Evolutionary conservation across 73 alveolate genomes (phyloP), one percentile per base, ranked within the genome.

Genomic region (Paramecium biaurelia): DNA sequence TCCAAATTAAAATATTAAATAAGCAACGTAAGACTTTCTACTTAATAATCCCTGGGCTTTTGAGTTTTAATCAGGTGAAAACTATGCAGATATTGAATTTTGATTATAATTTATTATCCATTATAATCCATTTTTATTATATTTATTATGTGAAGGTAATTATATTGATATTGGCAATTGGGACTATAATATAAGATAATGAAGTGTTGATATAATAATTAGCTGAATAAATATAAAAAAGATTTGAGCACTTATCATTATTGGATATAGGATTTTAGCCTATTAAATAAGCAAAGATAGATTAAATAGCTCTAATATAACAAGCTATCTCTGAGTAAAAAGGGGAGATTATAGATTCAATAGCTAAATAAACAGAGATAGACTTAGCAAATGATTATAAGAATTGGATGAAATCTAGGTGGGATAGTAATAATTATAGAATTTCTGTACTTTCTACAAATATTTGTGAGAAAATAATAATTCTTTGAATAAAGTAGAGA

Each of bases 21-120:
- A 79, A 79, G 90, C 76, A 43, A 79, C 56, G 0, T 20, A 79
- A 21, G 45, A 79, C 21, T 79, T 79, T 30, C 74, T 79, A 23
- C 28, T 79, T 11, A 79, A 79, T 23, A 79, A 79, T 45, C 90
- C 90, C 6, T 79, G 90, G 90, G 90, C 90, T n/a, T 79, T 79
- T 34, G 90, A 79, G 24, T 79, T 20, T 42, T 79, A 58, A 79
- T 23, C 21, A 5, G 74, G 74, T n/a, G 76, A 79, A 45, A 47
- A 79, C 24, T 45, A 38, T 45, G 18, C n/a, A 9, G 72, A 45
- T 21, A 79, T 79, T 20, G 90, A 79, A 79, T 79, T 79, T 79
- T 79, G 90, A 79, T 72, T 63, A 63, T 63, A 63, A 63, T 63
- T 32, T 10, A 63, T 53, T 18, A 7, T 30, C 4, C 18, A 63